Evolutionary conservation across 441 rosid genomes (phyloP), one percentile per base, ranked within the genome.

Genomic region (Raphanus hybrid): DNA sequence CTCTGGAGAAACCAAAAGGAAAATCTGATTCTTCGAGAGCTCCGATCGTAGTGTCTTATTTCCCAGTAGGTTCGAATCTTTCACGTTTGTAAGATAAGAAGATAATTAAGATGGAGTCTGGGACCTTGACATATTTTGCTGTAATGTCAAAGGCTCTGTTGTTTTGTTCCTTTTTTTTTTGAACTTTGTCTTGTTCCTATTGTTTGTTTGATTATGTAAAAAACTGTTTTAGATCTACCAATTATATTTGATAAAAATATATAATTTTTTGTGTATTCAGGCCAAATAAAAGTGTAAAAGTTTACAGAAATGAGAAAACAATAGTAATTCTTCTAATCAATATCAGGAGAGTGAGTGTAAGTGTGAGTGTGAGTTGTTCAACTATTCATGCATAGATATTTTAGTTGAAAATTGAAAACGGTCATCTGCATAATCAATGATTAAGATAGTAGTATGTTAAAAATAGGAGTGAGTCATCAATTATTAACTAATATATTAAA

Each of bases 11-110:
- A 69, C 63, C 71, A 14, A 79, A 74, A 69, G 18, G 62, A 8
- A 63, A 74, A 74, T n/a, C 64, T 6, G 43, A 60, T 37, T 16
- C 82, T 39, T 50, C 75, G 3, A 73, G 75, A 69, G 78, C 57
- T 69, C 78, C 78, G 0, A 41, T 78, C 3, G 12, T 69, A 6
- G 62, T 74, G 41, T 61, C 78, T 73, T 73, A 78, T 52, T 73
- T 73, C 10, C 74, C 74, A 3, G 70, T 55, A 1, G 78, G 82
- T 29, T 78, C 82, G 4, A 78, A 73, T 7, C 78, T 78, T 37
- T 78, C 82, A 2, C 82, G 74, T 8, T 9, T 78, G 27, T 73
- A 67, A 77, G 15, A 41, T 37, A 43, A 67, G 26, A 43, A 67
- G 68, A 75, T 4, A 12, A 67, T 27, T 8, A n/a, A 67, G 37